Evolutionary conservation across 805 yeast genomes (phyloP), one percentile per base, ranked within the genome.

Genomic region (Wickerhamomyces pijperi): DNA sequence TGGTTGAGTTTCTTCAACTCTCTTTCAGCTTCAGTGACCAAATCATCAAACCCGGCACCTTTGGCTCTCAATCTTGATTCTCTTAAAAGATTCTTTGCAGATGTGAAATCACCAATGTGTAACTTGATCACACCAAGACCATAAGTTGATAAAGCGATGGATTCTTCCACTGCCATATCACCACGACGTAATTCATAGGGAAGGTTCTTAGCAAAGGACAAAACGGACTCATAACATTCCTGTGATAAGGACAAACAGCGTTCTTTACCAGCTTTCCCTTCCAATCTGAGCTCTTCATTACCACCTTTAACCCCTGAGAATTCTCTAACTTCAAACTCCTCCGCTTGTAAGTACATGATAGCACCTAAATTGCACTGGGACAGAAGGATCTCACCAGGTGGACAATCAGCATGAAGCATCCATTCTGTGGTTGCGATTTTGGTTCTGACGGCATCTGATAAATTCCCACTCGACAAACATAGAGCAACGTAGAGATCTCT

Each of bases 71-170:
- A 67, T 28, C 84, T 68, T 0, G 95, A 76, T 53, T 82, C 87
- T 6, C 78, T 63, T 36, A 88, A 62, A 20, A 72, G 61, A 33
- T 75, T 64, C 46, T 72, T 75, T 0, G 95, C 87, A 39, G 67
- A 60, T 2, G 65, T 68, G 40, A 72, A 64, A 11, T 77, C 61
- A 1, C 78, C 72, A 35, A 65, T 53, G 48, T 83, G 84, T n/a
- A 80, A 59, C 34, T 73, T 68, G 11, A 85, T 68, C 5, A 87
- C 94, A 2, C 96, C 97, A 32, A 84, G 64, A 0, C 95, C 94
- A 53, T 82, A 88, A 0, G 86, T 76, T 0, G 95, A 76, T 54
- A 88, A 65, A 0, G 94, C 92, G 33, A 82, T 76, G 1, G 82
- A 75, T 45, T 82, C 85, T 25, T 73, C 69, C 12, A 81, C 58